These are phyloP conservation scores for Lactarius sp. DNA, from an alignment of 768 basidiomycete genomes.

Conservation along the genomic window DNA sequence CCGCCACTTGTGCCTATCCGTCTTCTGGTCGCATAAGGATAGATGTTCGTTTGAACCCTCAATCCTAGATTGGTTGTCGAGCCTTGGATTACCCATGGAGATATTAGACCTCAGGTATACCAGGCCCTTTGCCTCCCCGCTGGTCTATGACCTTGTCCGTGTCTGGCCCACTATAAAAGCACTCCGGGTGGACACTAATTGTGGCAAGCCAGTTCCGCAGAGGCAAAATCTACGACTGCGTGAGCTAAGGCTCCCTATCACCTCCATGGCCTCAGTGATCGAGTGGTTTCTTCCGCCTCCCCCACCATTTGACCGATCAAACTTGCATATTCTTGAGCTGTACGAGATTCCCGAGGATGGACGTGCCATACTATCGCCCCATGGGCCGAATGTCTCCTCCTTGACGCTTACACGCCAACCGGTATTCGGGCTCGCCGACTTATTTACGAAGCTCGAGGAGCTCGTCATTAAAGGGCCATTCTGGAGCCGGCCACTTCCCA, in stretches of 20 bases:
- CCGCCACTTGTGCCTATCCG: slow-evolving; percentile 1
- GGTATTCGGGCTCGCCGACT: slow-evolving; percentile 6
- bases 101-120: slow-evolving; percentile 15
- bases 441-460: slow-evolving; percentile 14
- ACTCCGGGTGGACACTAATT: slow-evolving; percentile 14
- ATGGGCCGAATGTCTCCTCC: slow-evolving; percentile 5
- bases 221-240: neutral
- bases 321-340: slow-evolving; percentile 10
- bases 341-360: slow-evolving; percentile 11
- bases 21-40: slow-evolving; percentile 3
- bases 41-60: slow-evolving; percentile 5
- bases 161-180: slow-evolving; percentile 13
- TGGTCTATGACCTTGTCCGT: slow-evolving; percentile 14
- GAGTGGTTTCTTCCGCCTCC: slow-evolving; percentile 17
- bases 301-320: neutral
- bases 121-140: neutral
- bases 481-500: slow-evolving; percentile 15
- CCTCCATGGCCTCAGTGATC: slow-evolving; percentile 5
- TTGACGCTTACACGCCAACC: slow-evolving; percentile 18
- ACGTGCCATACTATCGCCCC: neutral
- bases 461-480: slow-evolving; percentile 16
- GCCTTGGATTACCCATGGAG: slow-evolving; percentile 7
- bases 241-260: slow-evolving; percentile 20
- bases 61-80: slow-evolving; percentile 14
- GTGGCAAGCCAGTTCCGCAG: neutral